These are phyloP conservation scores for Ogataea minuta DNA, from an alignment of 805 yeast genomes.

Conservation along the genomic window DNA sequence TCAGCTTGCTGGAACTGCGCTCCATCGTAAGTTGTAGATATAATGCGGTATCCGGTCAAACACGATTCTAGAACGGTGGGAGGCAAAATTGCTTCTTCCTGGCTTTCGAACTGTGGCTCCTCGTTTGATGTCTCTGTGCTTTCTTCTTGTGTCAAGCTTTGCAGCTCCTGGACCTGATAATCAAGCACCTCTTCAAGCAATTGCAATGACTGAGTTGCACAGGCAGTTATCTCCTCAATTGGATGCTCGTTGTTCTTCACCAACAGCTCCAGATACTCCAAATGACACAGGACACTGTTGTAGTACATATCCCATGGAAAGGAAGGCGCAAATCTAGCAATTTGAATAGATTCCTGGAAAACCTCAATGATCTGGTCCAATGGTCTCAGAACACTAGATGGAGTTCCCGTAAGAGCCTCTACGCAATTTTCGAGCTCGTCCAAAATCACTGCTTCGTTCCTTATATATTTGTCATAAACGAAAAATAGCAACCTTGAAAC, in stretches of 20 bases:
- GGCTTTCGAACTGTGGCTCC: constrained; percentile 2
- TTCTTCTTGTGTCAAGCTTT: constrained; percentile 24
- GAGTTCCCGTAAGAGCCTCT: constrained; percentile 30
- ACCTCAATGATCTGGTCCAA: constrained; percentile 36
- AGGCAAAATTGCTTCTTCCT: constrained; percentile 28
- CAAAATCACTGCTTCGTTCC: constrained; percentile 44
- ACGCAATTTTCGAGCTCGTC: constrained; percentile 34
- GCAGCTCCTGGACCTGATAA: constrained; percentile 22
- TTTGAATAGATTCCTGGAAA: constrained; percentile 39
- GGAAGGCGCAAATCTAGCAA: constrained; percentile 13
- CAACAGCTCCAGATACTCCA: constrained; percentile 43
- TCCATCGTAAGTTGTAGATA: constrained; percentile 29
- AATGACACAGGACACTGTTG: constrained; percentile 47
- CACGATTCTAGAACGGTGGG: constrained; percentile 29
- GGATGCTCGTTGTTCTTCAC: constrained; percentile 21
- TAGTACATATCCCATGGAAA: constrained; percentile 44
- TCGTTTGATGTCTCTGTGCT: not conserved
- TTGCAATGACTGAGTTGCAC: constrained; percentile 21
- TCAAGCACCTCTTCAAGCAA: constrained; percentile 32
- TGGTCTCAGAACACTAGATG: constrained; percentile 39
- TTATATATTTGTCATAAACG: constrained; percentile 51
- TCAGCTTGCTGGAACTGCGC: constrained; percentile 9
- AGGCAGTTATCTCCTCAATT: constrained; percentile 18
- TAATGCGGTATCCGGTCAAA: constrained; percentile 27
- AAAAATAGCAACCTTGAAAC: constrained; percentile 55